A percentile compares a stretch with the other conserved stretches of the same genome.
These are phyloP conservation scores for Sequoia sempervirens DNA, from an alignment of 75 land plant genomes.

Conservation along the genomic window DNA sequence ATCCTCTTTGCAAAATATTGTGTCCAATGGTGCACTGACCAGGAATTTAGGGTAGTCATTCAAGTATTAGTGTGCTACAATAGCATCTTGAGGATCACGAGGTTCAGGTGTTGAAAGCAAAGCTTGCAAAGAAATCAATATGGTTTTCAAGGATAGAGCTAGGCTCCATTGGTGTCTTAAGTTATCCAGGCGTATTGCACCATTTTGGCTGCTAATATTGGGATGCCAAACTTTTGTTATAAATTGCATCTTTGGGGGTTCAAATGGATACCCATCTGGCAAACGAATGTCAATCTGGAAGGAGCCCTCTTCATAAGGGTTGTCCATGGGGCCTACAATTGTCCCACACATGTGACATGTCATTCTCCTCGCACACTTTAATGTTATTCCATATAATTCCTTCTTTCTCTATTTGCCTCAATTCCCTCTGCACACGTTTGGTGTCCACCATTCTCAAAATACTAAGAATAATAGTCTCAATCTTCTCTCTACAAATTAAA, in stretches of 20 bases:
- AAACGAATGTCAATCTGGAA: no score
- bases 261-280: no score
- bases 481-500: no score
- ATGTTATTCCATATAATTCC: not conserved
- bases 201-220: conserved; percentile 96
- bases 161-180: conserved; percentile 94
- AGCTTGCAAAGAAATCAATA: conserved; percentile 88
- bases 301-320: no score
- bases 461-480: no score
- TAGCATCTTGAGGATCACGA: conserved; percentile 93
- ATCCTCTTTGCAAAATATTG: conserved; percentile 54
- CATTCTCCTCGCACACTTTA: not conserved
- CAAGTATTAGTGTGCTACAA: conserved; percentile 84
- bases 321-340: not conserved
- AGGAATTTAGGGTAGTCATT: conserved; percentile 15
- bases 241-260: no score
- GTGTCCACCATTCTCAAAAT: not conserved
- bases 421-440: not conserved
- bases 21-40: conserved; percentile 85
- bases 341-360: not conserved
- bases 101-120: conserved; percentile 91
- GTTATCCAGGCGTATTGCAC: conserved; percentile 90
- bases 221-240: conserved; percentile 56
- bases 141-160: conserved; percentile 85
- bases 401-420: not conserved